A percentile compares a stretch with the other conserved stretches of the same genome.
Conservation (phyloP, 2,329 filamentous ascomycete species). For the Fusarium napiforme region DNA sequence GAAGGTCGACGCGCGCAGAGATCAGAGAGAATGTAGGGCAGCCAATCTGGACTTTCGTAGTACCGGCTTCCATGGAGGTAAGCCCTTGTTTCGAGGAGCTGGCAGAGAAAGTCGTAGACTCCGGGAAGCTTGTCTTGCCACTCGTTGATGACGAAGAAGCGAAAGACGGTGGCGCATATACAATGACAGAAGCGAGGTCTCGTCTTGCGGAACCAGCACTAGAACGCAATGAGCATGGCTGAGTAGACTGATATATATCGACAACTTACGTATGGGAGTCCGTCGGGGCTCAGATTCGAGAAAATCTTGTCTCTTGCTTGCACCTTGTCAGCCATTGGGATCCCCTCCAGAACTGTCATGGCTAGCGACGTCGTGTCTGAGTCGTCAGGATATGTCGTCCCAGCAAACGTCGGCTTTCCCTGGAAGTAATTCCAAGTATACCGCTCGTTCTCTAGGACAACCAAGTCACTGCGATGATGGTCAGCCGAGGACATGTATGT, state of each 20-base stretch:
- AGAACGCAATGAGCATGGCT: neutral
- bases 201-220: constrained; percentile 1
- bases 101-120: neutral
- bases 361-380: neutral
- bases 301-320: neutral
- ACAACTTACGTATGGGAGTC: constrained; percentile 2
- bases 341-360: neutral
- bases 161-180: constrained; percentile 14
- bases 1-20: neutral
- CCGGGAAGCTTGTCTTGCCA: neutral
- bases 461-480: neutral
- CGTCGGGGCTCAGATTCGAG: neutral
- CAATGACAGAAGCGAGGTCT: constrained; percentile 2
- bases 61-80: constrained; percentile 11
- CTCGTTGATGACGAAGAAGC: constrained; percentile 6
- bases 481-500: accelerated
- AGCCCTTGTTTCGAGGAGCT: neutral
- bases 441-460: neutral
- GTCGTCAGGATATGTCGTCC: neutral
- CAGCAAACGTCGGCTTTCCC: neutral
- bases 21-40: neutral
- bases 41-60: constrained; percentile 13
- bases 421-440: constrained; percentile 12
- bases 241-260: too few relatives aligned
- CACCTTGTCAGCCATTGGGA: neutral